Evolutionary conservation across 768 basidiomycete species (phyloP).

Genomic region (Rhodotorula graminis): DNA sequence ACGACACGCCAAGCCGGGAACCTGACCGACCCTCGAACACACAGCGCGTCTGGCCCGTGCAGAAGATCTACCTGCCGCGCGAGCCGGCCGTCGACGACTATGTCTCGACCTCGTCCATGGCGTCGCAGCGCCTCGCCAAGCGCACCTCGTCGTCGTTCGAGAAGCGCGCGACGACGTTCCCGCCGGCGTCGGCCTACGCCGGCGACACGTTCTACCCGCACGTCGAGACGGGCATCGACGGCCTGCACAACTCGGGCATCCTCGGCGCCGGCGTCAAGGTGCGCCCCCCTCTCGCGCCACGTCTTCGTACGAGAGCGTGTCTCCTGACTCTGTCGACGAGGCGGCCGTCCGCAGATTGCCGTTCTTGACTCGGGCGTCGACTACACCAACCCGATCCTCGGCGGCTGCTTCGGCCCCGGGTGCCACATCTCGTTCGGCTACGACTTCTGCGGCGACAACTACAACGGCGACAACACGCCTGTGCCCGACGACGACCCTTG

Average conservation of each 20-base stretch:
- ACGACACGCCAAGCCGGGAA: neutral
- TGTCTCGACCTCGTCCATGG: neutral
- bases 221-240: constrained; percentile 55
- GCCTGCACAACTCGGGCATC: constrained; percentile 60
- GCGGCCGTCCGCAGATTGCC: constrained; percentile 49
- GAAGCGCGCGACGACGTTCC: neutral
- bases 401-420: constrained; percentile 46
- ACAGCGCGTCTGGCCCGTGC: constrained; percentile 18
- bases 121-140: neutral
- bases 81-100: neutral
- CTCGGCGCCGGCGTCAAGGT: constrained; percentile 60
- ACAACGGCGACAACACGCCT: constrained; percentile 54
- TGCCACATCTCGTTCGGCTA: constrained; percentile 49
- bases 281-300: neutral
- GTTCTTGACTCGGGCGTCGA: constrained; percentile 55
- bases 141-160: neutral
- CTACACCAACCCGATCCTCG: constrained; percentile 46
- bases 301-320: too few species aligned
- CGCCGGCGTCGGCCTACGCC: constrained; percentile 4
- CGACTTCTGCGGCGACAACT: constrained; percentile 44
- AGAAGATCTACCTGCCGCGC: neutral
- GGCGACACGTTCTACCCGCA: constrained; percentile 34
- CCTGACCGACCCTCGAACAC: neutral
- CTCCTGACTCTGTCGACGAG: neutral
- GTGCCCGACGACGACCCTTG: constrained; percentile 53